Evolutionary conservation across 1,284 basidiomycete genomes (phyloP).

Genomic region (Blastosporella zonata): DNA sequence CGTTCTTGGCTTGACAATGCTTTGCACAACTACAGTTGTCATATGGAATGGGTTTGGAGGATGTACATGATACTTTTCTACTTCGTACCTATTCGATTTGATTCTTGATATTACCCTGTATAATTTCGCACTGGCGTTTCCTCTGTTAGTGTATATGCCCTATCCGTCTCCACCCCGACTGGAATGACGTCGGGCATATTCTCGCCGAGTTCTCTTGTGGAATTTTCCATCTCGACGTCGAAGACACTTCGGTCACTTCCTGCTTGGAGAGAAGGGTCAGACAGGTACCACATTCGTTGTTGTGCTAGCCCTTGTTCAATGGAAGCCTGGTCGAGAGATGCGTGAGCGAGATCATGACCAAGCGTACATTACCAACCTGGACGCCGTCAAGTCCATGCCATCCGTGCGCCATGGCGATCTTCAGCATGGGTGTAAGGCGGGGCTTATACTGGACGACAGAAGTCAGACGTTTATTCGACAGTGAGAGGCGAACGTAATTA

Average conservation of each 20-base stretch:
- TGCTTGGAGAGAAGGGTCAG: conserved; percentile 12
- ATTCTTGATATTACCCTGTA: neutral
- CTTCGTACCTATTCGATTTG: no score
- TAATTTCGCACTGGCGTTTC: neutral
- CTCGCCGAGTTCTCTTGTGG: conserved; percentile 17
- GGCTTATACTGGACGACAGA: conserved; percentile 25
- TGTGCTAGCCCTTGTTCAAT: conserved; percentile 24
- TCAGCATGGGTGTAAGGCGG: conserved; percentile 26
- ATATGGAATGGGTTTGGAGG: no score
- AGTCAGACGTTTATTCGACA: neutral
- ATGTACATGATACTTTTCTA: no score
- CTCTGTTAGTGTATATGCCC: neutral
- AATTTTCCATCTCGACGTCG: conserved; percentile 8
- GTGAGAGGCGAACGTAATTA: conserved; percentile 10
- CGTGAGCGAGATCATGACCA: conserved; percentile 22
- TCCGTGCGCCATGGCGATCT: conserved; percentile 29
- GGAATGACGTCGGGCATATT: conserved; percentile 17
- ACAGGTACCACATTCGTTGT: conserved; percentile 24
- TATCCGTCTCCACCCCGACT: conserved; percentile 16
- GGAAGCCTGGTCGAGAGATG: conserved; percentile 14
- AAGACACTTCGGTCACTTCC: conserved; percentile 21
- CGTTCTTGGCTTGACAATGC: no score
- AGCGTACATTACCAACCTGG: conserved; percentile 18
- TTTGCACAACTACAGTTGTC: no score
- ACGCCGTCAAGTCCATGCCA: conserved; percentile 32